Conservation (phyloP, 208 protist species). For the Leishmania turanica region DNA sequence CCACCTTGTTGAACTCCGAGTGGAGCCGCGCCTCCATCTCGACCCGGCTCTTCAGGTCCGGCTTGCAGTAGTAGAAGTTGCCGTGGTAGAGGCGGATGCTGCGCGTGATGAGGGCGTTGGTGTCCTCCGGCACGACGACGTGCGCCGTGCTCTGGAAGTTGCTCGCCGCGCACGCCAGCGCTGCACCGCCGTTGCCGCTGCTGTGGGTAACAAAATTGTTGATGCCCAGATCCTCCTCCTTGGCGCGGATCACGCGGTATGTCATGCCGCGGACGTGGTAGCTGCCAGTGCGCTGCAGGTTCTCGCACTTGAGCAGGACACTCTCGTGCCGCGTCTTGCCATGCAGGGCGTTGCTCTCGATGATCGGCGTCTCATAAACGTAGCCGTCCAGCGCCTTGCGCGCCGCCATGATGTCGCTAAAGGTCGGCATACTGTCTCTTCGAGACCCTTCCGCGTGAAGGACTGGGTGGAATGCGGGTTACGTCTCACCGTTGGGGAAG, state of each 20-base stretch:
- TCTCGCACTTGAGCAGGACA: constrained; percentile 78
- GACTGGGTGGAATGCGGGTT: neutral
- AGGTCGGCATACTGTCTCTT: constrained; percentile 16
- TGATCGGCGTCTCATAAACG: constrained; percentile 70
- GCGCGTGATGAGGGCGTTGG: constrained; percentile 72
- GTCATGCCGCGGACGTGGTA: constrained; percentile 75
- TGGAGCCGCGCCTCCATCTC: constrained; percentile 39
- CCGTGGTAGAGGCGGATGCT: constrained; percentile 74
- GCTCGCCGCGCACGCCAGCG: constrained; percentile 85
- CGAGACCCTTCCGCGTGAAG: neutral
- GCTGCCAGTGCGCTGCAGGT: constrained; percentile 78
- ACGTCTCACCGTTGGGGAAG: neutral
- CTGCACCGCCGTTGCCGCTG: constrained; percentile 93
- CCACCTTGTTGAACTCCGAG: constrained; percentile 40
- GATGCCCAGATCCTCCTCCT: constrained; percentile 62
- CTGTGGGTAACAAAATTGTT: constrained; percentile 89
- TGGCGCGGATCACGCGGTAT: constrained; percentile 72
- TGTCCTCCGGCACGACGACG: constrained; percentile 89
- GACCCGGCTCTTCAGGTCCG: constrained; percentile 53
- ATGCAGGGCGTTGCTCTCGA: constrained; percentile 61
- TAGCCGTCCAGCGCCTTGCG: constrained; percentile 64
- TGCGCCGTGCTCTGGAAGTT: constrained; percentile 77
- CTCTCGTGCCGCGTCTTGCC: constrained; percentile 52
- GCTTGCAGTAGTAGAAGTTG: constrained; percentile 44
- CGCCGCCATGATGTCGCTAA: constrained; percentile 71